Evolutionary conservation across 2,329 filamentous ascomycete genomes (phyloP), one percentile per base, ranked within the genome.

Genomic region (Alternaria longipes): DNA sequence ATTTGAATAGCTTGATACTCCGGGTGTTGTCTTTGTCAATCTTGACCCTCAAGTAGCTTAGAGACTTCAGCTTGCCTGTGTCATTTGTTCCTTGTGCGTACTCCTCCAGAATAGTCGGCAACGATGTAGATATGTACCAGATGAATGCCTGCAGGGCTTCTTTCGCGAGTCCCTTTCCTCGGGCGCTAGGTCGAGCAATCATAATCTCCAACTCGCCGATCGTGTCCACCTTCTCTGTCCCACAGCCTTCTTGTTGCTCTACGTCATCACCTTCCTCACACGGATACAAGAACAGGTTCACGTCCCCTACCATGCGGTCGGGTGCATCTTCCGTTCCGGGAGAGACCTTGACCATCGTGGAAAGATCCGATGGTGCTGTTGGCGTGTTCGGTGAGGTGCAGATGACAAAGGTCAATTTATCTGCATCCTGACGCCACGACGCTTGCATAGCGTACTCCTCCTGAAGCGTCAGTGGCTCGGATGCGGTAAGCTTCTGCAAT

Each of bases 371-470:
- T 14, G 28, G 28, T 53, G 18, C 28, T 18, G 9, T 22, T 40
- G 50, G n/a, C 8, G 51, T 18, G 11, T 34, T 14, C 4, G 66
- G 57, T 7, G 59, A 58, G 4, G 55, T 62, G 62, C 93, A 97
- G 55, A 91, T 80, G 75, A 98, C 97, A 70, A 97, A 98, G 0
- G 94, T 98, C 63, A 98, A 79, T 81, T 98, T 98, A 80, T 98
- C 94, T 26, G 82, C 79, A 42, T 95, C 91, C 20, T 81, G 82
- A 38, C 93, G 89, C 94, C 94, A 98, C 65, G 89, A 92, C n/a
- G 82, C 81, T 78, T 97, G 94, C 89, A 97, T 98, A 51, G 88
- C 86, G 78, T 95, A 93, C 82, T 98, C 94, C 74, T 97, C 90
- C 1, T 87, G 83, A 0, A 97, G 83, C 0, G 86, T 89, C 52